Conservation (phyloP, 140 eudicot genomes). For the Flaveria floridana region DNA sequence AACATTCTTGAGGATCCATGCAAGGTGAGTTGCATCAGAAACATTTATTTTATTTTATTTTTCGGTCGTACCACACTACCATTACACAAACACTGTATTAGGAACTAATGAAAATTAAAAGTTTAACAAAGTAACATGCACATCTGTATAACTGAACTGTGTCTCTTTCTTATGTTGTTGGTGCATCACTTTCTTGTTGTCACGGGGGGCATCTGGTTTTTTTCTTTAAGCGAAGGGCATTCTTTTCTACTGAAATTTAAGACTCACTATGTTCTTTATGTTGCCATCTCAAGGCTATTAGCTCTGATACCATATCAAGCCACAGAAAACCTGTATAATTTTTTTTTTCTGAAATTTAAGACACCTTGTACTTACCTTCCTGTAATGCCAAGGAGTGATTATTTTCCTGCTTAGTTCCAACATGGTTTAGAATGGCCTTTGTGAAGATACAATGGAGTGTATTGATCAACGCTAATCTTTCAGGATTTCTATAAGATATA, state of each 20-base stretch:
- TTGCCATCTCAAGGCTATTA: neutral
- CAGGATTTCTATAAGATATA: neutral
- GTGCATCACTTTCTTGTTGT: conserved; percentile 10
- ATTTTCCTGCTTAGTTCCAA: neutral
- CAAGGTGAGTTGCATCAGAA: conserved; percentile 39
- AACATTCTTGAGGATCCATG: conserved; percentile 21
- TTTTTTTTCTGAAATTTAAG: neutral
- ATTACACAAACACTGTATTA: conserved; percentile 6
- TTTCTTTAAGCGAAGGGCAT: neutral
- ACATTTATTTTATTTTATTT: neutral
- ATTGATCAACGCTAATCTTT: neutral
- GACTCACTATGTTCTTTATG: neutral
- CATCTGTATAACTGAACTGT: neutral
- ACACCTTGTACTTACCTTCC: neutral
- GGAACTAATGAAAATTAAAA: neutral
- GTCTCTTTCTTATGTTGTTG: conserved; percentile 1
- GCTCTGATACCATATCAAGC: neutral
- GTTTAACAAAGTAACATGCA: conserved; percentile 7
- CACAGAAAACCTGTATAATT: neutral
- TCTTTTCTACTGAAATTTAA: neutral
- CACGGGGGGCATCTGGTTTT: neutral
- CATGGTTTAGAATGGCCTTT: neutral
- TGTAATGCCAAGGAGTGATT: conserved; percentile 5
- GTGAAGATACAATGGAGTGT: neutral
- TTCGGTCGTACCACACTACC: conserved; percentile 7